A percentile compares a stretch with the other conserved stretches of the same genome.
Conservation (phyloP, 805 yeast genomes). For the Saccharomycopsis fibuligera region DNA sequence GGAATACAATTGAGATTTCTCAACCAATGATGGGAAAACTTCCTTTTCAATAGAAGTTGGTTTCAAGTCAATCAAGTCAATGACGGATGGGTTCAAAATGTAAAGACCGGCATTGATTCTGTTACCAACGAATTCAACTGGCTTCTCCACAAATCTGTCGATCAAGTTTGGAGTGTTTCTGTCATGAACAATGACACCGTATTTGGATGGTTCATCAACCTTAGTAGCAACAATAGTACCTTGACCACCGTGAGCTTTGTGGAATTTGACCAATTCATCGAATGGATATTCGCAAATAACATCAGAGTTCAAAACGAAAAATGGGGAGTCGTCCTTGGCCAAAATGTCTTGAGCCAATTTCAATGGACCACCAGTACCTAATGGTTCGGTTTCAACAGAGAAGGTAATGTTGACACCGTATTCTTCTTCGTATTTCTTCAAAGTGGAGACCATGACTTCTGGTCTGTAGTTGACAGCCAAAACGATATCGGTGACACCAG, state of each 20-base stretch:
- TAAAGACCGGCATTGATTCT: constrained; percentile 99
- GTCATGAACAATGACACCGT: constrained; percentile 99
- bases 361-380: constrained; percentile 99
- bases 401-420: constrained; percentile 94
- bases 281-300: constrained; percentile 99
- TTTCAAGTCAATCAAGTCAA: constrained; percentile 92
- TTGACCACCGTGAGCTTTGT: constrained; percentile 90
- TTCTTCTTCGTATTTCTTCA: constrained; percentile 88
- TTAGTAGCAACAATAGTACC: constrained; percentile 99
- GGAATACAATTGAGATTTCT: constrained; percentile 81
- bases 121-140: constrained; percentile 98
- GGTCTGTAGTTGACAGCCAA: constrained; percentile 99
- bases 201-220: constrained; percentile 98
- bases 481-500: constrained; percentile 98
- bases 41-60: constrained; percentile 99
- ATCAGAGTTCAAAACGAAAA: constrained; percentile 96
- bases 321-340: constrained; percentile 92
- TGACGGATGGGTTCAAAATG: constrained; percentile 94
- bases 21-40: constrained; percentile 95
- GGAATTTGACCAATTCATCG: constrained; percentile 86
- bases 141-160: constrained; percentile 98
- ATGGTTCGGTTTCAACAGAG: constrained; percentile 98
- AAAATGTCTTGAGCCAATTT: constrained; percentile 92
- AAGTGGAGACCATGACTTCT: constrained; percentile 95
- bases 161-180: constrained; percentile 91